Evolutionary conservation across 1,139 yeast genomes (phyloP).

Genomic region (Pichia sp.): DNA sequence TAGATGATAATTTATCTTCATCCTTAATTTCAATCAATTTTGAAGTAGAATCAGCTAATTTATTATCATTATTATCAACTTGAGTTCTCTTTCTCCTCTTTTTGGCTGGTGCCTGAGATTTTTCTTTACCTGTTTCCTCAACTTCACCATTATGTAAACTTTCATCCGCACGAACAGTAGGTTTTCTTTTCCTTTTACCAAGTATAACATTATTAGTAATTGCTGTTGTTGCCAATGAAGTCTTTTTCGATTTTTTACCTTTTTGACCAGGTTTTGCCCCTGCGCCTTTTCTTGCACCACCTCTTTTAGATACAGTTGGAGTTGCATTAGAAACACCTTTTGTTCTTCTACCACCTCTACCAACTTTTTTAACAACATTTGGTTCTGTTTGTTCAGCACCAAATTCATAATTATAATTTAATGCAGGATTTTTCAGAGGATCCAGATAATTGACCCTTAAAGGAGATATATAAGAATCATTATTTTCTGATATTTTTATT

Average conservation of each 20-base stretch:
- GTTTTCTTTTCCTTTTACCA: slow-evolving; percentile 17
- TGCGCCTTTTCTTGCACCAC: not conserved
- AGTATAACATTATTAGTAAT: slow-evolving; percentile 4
- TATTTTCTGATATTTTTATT: slow-evolving; percentile 1
- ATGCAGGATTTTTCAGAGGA: slow-evolving; percentile 8
- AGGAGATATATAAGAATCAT: slow-evolving; percentile 9
- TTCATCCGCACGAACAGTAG: slow-evolving; percentile 14
- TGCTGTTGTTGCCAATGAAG: slow-evolving; percentile 3
- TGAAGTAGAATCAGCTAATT: not conserved
- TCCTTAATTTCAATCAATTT: not conserved
- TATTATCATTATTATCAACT: not conserved
- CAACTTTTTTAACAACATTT: not conserved
- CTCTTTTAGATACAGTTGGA: not conserved
- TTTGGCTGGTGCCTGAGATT: slow-evolving; percentile 1
- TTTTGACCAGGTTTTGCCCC: too few relatives aligned
- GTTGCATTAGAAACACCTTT: not conserved
- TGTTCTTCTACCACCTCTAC: slow-evolving; percentile 6
- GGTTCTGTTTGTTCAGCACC: not conserved
- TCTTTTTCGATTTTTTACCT: slow-evolving; percentile 1
- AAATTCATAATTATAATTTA: not conserved
- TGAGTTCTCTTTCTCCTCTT: slow-evolving; percentile 10
- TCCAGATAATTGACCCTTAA: slow-evolving; percentile 8
- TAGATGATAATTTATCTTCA: slow-evolving; percentile 28
- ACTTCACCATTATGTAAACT: slow-evolving; percentile 11
- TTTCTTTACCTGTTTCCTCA: slow-evolving; percentile 1